Evolutionary conservation across 495 filamentous ascomycete genomes (phyloP), one percentile per base, ranked within the genome.

Genomic region (Friedmanniomyces endolithicus): DNA sequence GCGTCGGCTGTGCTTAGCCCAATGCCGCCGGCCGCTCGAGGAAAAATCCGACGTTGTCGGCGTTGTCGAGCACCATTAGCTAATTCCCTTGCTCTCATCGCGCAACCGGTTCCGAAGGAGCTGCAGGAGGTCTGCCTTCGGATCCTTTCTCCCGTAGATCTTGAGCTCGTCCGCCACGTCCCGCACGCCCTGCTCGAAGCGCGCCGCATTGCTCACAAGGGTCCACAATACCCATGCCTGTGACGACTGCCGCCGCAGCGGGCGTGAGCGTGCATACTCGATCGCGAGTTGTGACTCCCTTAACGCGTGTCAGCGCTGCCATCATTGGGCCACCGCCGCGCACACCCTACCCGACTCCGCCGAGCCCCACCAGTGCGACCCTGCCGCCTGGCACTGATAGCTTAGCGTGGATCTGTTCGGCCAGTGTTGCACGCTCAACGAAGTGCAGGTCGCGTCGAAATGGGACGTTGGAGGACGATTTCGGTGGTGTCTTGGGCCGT

Each of bases 241-340:
- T 12, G 52, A 53, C 16, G 59, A 52, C 1, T 51, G 58, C 48
- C 9, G 27, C 27, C 27, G 27, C 9, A 67, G 61, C 35, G 64
- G 65, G 63, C 74, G n/a, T n/a, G n/a, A n/a, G n/a, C n/a, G 75
- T 7, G 64, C 65, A 53, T 72, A 74, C 53, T 75, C 71, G 39
- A 81, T 71, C 2, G 77, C 76, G 44, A 78, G 70, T 52, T 79
- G 74, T 1, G 74, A 74, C 66, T 79, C 79, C 11, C 74, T 78
- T 33, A 11, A 39, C 27, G 27, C 27, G 27, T 41, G 31, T 48
- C 24, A 47, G 44, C 24, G 24, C 44, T 6, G 44, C 16, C 17
- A 16, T 31, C 27, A 31, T n/a, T n/a, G n/a, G 9, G 27, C 4
- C 3, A 3, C 27, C 27, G 3, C 27, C 9, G 27, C 9, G 27